Percentiles rank a stretch among this genome's conserved stretches.
phyloP scores from a whole-genome alignment of 495 filamentous ascomycete genomes.

The Penicillium roqueforti region DNA sequence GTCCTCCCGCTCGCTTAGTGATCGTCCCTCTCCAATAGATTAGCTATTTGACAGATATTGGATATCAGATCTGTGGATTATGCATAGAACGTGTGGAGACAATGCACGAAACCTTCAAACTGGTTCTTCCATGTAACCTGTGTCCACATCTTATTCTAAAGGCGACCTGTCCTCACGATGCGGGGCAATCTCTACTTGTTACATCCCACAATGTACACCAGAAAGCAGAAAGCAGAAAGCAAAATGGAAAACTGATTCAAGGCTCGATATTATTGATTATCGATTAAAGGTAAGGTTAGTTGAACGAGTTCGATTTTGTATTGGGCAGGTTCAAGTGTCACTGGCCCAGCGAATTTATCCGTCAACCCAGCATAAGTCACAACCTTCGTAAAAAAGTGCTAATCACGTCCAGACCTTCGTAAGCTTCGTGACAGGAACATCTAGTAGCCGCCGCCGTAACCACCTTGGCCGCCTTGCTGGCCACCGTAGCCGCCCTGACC shows the following conservation, averaged over 20 bases:
- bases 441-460: slow-evolving; percentile 7
- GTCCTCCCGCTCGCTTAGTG: slow-evolving; percentile 7
- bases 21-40: neutral
- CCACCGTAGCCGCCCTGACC: slow-evolving; percentile 10
- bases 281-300: slow-evolving; percentile 8
- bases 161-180: too few relatives aligned
- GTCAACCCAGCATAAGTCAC: slow-evolving; percentile 9
- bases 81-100: neutral
- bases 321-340: slow-evolving; percentile 1
- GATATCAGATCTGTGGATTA: neutral
- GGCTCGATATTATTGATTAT: slow-evolving; percentile 10
- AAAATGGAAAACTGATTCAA: neutral
- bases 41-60: neutral
- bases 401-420: slow-evolving; percentile 5
- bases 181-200: neutral
- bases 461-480: neutral
- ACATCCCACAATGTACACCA: neutral
- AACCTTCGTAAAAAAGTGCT: slow-evolving; percentile 5
- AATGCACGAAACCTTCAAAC: neutral
- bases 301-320: slow-evolving; percentile 10
- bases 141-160: too few relatives aligned
- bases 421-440: neutral
- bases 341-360: slow-evolving; percentile 1
- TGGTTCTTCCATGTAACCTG: neutral
- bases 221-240: neutral